phyloP scores from a whole-genome alignment of 176 grass and related monocot genomes.

The Phragmites australis region DNA sequence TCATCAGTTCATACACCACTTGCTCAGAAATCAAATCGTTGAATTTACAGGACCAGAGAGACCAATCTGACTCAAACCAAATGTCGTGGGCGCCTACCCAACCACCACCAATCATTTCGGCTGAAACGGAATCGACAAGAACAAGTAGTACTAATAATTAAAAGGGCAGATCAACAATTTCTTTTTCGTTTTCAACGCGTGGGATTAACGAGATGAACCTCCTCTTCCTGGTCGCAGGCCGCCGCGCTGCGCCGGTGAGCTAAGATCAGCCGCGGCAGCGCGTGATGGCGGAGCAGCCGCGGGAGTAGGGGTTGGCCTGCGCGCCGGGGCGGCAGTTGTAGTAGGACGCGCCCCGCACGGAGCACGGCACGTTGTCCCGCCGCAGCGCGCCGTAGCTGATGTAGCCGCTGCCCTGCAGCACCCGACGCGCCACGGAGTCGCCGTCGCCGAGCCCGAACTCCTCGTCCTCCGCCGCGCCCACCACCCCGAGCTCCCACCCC shows the following conservation, averaged over 20 bases:
- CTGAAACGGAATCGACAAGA: not conserved
- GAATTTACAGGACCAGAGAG: conserved; percentile 37
- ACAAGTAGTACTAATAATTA: not conserved
- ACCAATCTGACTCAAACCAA: not conserved
- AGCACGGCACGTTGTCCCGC: conserved; percentile 59
- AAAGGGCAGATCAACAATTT: not conserved
- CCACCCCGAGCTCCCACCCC: conserved; percentile 38
- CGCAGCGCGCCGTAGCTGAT: conserved; percentile 75
- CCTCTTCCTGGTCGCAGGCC: not conserved
- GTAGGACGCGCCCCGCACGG: conserved; percentile 72
- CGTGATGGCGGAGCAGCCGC: conserved; percentile 65
- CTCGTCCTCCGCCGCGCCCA: conserved; percentile 31
- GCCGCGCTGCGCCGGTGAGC: not conserved
- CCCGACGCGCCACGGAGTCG: conserved; percentile 24
- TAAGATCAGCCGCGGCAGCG: conserved; percentile 64
- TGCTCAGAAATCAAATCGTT: not conserved
- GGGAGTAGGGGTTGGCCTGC: conserved; percentile 60
- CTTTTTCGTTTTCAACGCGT: not conserved
- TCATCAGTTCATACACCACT: conserved; percentile 30
- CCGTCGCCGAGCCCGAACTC: conserved; percentile 24
- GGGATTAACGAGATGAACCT: conserved; percentile 10
- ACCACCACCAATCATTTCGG: not conserved
- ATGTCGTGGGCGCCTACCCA: not conserved
- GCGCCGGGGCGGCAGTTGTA: conserved; percentile 77
- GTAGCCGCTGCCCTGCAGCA: conserved; percentile 45